A percentile compares a stretch with the other conserved stretches of the same genome.
Evolutionary conservation across 768 basidiomycete genomes (phyloP).

Genomic region (Naganishia friedmannii): DNA sequence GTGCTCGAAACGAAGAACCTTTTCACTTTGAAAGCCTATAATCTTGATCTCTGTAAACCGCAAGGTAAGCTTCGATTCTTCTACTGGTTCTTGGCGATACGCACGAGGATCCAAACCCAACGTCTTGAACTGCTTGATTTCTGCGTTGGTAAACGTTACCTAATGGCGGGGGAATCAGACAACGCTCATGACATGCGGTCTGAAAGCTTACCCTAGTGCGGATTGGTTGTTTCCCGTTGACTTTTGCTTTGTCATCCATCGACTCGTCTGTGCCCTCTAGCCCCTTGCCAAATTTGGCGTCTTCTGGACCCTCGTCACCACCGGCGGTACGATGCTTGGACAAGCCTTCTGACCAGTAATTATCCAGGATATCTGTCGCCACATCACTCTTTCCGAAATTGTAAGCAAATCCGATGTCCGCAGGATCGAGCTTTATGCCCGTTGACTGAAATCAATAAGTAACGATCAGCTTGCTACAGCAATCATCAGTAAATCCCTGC

Average conservation of each 20-base stretch:
- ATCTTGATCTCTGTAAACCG: slow-evolving; percentile 66
- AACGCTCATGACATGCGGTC: not conserved
- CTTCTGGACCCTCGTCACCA: slow-evolving; percentile 49
- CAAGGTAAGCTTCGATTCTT: slow-evolving; percentile 40
- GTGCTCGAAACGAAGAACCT: slow-evolving; percentile 73
- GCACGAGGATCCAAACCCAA: slow-evolving; percentile 72
- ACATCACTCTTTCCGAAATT: slow-evolving; percentile 47
- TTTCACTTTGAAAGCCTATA: slow-evolving; percentile 80
- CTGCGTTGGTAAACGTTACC: slow-evolving; percentile 67
- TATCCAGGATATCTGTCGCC: slow-evolving; percentile 24
- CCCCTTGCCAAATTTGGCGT: slow-evolving; percentile 53
- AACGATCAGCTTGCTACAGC: not conserved
- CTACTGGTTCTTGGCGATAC: slow-evolving; percentile 33
- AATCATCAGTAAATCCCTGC: slow-evolving; percentile 29
- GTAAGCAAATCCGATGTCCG: slow-evolving; percentile 52
- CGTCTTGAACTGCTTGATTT: slow-evolving; percentile 76
- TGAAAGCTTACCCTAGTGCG: slow-evolving; percentile 36
- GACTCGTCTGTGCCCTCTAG: slow-evolving; percentile 1
- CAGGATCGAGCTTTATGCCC: slow-evolving; percentile 47
- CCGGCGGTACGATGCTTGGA: slow-evolving; percentile 30
- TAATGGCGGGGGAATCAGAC: not conserved
- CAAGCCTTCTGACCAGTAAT: slow-evolving; percentile 46
- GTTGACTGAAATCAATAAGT: slow-evolving; percentile 43
- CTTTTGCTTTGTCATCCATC: slow-evolving; percentile 27
- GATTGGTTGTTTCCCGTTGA: slow-evolving; percentile 24